Percentiles rank a stretch among this genome's conserved stretches.
Evolutionary conservation across 2,329 filamentous ascomycete species (phyloP).

Genomic region (Pezicula radicicola): DNA sequence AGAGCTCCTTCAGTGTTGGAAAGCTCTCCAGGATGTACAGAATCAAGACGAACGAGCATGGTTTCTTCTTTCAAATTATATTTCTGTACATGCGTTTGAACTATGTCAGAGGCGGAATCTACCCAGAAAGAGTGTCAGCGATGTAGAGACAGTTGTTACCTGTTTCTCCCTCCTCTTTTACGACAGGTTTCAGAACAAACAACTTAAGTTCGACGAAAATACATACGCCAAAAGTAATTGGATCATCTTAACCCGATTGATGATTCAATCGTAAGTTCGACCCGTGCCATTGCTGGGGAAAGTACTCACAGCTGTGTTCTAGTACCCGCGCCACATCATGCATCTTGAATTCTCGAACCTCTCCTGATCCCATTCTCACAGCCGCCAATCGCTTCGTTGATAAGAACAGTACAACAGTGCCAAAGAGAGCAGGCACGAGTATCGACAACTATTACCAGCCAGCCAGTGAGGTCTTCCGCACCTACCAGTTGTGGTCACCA

Average conservation of each 20-base stretch:
- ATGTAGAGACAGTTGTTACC: background rate
- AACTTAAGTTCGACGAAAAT: background rate
- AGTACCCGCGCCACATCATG: too few species aligned
- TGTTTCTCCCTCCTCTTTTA: conserved; percentile 2
- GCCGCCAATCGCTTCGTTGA: too few species aligned
- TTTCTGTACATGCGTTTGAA: background rate
- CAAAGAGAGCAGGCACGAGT: too few species aligned
- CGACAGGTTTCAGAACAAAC: background rate
- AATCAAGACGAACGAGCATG: conserved; percentile 4
- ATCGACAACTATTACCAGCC: background rate
- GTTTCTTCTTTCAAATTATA: conserved; percentile 3
- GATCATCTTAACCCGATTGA: background rate
- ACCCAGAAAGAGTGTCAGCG: background rate
- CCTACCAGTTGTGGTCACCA: conserved; percentile 1
- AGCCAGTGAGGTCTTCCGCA: background rate
- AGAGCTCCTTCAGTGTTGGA: background rate
- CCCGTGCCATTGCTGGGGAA: too few species aligned
- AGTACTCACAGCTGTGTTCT: too few species aligned
- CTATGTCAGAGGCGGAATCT: background rate
- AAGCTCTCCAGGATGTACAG: background rate
- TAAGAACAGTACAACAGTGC: too few species aligned
- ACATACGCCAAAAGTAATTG: conserved; percentile 2
- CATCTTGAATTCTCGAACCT: too few species aligned
- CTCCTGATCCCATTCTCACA: too few species aligned
- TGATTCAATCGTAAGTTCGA: background rate